A percentile compares a stretch with the other conserved stretches of the same genome.
These are phyloP conservation scores for Amanita muscaria DNA, from an alignment of 768 basidiomycete genomes.

Conservation along the genomic window DNA sequence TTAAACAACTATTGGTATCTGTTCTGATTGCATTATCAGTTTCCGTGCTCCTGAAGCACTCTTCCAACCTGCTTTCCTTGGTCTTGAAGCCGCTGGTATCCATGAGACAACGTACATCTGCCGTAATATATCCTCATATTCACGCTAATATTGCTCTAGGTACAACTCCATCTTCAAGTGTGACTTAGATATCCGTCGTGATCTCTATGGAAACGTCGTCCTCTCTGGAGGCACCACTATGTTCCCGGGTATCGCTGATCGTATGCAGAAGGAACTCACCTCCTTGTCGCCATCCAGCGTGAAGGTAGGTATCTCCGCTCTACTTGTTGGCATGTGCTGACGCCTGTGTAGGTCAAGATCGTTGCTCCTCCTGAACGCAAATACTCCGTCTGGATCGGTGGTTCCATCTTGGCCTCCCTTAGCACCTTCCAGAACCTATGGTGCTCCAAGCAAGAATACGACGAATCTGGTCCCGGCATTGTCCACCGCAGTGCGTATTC, in stretches of 20 bases:
- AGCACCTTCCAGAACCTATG: slow-evolving; percentile 96
- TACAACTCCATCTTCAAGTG: slow-evolving; percentile 83
- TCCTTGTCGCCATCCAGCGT: slow-evolving; percentile 78
- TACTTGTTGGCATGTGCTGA: neutral
- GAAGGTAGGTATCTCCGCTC: slow-evolving; percentile 44
- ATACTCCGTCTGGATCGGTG: slow-evolving; percentile 95
- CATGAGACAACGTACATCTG: slow-evolving; percentile 72
- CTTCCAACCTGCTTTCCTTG: slow-evolving; percentile 88
- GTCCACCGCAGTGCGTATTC: slow-evolving; percentile 65
- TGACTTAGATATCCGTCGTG: slow-evolving; percentile 80
- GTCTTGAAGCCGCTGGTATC: slow-evolving; percentile 85
- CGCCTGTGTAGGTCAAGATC: slow-evolving; percentile 61
- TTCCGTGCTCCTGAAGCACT: slow-evolving; percentile 92
- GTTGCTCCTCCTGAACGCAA: slow-evolving; percentile 91
- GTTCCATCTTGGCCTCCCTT: slow-evolving; percentile 79
- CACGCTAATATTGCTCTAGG: slow-evolving; percentile 29
- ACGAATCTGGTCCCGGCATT: slow-evolving; percentile 73
- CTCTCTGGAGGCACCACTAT: slow-evolving; percentile 89
- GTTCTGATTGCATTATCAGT: slow-evolving; percentile 52
- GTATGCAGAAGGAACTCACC: slow-evolving; percentile 82
- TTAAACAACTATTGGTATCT: slow-evolving; percentile 25
- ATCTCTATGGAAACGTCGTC: slow-evolving; percentile 75
- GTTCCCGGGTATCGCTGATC: slow-evolving; percentile 95
- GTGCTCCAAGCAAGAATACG: slow-evolving; percentile 91
- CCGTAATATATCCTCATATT: neutral